Base-by-base conservation (phyloP, 192 early-diverging fungal species). In the Coemansia sp. region DNA sequence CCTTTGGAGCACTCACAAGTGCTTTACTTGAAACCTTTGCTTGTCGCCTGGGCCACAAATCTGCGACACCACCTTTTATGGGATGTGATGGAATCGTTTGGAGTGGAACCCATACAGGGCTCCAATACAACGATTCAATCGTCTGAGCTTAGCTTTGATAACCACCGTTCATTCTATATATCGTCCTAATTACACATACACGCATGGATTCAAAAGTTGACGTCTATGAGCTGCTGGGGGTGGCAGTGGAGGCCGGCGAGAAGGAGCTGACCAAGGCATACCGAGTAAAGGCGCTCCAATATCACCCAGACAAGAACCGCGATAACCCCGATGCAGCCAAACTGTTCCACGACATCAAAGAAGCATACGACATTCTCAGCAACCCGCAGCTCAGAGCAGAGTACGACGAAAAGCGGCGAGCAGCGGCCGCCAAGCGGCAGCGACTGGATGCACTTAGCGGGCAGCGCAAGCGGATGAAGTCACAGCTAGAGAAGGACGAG, bases 251-350 rank as follows among this genome's bases (percentile, higher is more conserved):
- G 54, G 92, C 94, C 1, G 66, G 80, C 11, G 96, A 97, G 7
- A 85, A 85, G 29, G 93, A 93, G 38, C 88, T 94, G 60, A 89
- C 90, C 60, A 89, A 87, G 75, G 92, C 91, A 15, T 94, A 93
- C 64, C 84, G 90, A 35, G 83, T 84, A 14, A 84, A 92, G 27
- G 95, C 95, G 12, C 82, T 99, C 22, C 78, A 88, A 62, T 89
- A 94, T 76, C 96, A 99, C 67, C 96, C 94, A 46, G 97, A 98
- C 85, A 98, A 98, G 85, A 93, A 94, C 66, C 66, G 70, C 43
- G 74, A 76, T 41, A 64, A 70, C 8, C 74, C 79, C 9, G 45
- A 66, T 35, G 74, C 74, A 27, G 64, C 61, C 4, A 60, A 51
- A 11, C 36, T 73, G 2, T 73, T 82, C 57, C 70, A 76, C 57